A percentile compares a stretch with the other conserved stretches of the same genome.
Conservation (phyloP, 73 alveolate genomes). For the Paramecium bursaria region DNA sequence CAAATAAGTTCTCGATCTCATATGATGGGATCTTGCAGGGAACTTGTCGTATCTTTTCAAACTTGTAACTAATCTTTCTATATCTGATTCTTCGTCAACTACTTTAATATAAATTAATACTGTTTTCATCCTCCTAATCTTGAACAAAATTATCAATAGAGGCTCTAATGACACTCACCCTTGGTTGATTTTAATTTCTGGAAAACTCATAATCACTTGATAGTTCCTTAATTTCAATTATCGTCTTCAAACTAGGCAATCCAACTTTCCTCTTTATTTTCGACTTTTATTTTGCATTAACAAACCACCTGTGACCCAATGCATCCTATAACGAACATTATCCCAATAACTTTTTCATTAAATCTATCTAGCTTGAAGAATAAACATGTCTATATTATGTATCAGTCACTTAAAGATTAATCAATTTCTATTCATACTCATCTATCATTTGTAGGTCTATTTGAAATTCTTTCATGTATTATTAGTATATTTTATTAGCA, state of each 20-base stretch:
- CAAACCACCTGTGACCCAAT: constrained; percentile 28
- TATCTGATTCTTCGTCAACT: too few species aligned
- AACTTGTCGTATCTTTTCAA: too few species aligned
- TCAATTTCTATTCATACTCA: constrained; percentile 1
- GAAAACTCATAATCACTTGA: constrained; percentile 53
- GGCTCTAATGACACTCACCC: too few species aligned
- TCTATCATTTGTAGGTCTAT: constrained; percentile 20
- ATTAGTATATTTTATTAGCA: constrained; percentile 17
- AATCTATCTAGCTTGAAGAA: constrained; percentile 41
- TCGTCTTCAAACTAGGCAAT: constrained; percentile 30
- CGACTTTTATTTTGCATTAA: constrained; percentile 46
- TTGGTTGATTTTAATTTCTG: too few species aligned
- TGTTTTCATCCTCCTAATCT: too few species aligned
- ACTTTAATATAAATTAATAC: too few species aligned
- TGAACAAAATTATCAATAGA: too few species aligned
- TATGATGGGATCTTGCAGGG: too few species aligned
- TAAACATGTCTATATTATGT: constrained; percentile 23
- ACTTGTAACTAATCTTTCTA: too few species aligned
- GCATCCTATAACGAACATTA: constrained; percentile 30
- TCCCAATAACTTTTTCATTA: constrained; percentile 19
- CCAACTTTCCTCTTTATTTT: constrained; percentile 19
- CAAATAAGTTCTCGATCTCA: too few species aligned
- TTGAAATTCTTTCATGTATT: constrained; percentile 28
- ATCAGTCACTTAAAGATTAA: constrained; percentile 10
- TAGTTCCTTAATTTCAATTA: constrained; percentile 33